Percentiles rank a stretch among this genome's conserved stretches.
Evolutionary conservation across 2,329 filamentous ascomycete genomes (phyloP).

Genomic region (Aureobasidium vineae): DNA sequence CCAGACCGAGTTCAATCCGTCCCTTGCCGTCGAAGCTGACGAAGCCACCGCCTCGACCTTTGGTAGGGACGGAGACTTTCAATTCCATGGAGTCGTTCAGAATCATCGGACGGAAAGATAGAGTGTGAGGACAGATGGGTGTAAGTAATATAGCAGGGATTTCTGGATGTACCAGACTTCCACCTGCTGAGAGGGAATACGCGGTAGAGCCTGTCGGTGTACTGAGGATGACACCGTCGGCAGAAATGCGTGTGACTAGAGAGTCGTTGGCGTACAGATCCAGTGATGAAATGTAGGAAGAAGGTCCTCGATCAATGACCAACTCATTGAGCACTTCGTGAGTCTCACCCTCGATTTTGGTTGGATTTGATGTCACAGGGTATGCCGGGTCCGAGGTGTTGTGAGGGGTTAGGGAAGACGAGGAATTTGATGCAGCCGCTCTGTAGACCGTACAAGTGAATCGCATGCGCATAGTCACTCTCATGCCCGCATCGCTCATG

Average conservation of each 20-base stretch:
- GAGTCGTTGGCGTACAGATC: conserved; percentile 96
- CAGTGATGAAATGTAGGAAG: conserved; percentile 93
- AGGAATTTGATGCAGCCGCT: conserved; percentile 42
- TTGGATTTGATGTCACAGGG: conserved; percentile 48
- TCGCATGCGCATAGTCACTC: conserved; percentile 95
- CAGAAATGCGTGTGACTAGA: conserved; percentile 90
- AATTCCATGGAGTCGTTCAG: conserved; percentile 92
- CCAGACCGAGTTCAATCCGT: conserved; percentile 85
- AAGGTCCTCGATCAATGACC: conserved; percentile 95
- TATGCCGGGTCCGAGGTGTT: conserved; percentile 26
- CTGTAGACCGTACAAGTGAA: conserved; percentile 98
- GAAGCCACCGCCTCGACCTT: conserved; percentile 89
- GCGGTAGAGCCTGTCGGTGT: conserved; percentile 89
- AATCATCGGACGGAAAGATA: conserved; percentile 97
- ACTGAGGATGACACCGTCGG: conserved; percentile 96
- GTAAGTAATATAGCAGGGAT: conserved; percentile 96
- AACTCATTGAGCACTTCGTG: conserved; percentile 98
- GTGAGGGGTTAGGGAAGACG: conserved; percentile 31
- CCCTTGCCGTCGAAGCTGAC: conserved; percentile 98
- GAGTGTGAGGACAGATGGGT: conserved; percentile 93
- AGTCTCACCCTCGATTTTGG: conserved; percentile 79
- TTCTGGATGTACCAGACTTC: conserved; percentile 92
- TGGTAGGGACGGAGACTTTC: conserved; percentile 78
- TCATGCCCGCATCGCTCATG: conserved; percentile 94
- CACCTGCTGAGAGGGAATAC: conserved; percentile 93